Evolutionary conservation across 352 stramenopile genomes (phyloP).

Genomic region (Phytophthora constricta): DNA sequence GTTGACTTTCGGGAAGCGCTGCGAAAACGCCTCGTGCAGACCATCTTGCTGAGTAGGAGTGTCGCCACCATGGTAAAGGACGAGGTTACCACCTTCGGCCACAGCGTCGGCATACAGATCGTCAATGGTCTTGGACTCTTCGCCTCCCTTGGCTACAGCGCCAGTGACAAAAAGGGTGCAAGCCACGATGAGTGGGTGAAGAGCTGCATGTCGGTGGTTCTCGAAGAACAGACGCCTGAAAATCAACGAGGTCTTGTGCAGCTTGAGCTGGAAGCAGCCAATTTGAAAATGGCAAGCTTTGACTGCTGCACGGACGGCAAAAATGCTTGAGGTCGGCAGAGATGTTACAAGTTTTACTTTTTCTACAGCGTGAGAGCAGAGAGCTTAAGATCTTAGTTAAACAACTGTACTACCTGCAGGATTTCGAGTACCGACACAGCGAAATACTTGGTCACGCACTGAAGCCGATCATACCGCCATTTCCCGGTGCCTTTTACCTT

Average conservation of each 20-base stretch:
- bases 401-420: too few relatives aligned
- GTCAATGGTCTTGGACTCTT: conserved; percentile 50
- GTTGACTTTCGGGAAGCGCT: conserved; percentile 55
- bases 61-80: conserved; percentile 47
- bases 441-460: background rate
- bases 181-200: conserved; percentile 12
- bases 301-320: background rate
- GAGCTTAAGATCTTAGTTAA: too few relatives aligned
- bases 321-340: background rate
- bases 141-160: conserved; percentile 11
- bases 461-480: background rate
- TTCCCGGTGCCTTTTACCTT: background rate
- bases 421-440: background rate
- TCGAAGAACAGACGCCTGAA: too few relatives aligned
- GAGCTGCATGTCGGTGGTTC: conserved; percentile 9
- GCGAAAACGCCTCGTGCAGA: conserved; percentile 20
- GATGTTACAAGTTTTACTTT: too few relatives aligned
- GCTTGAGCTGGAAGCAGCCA: conserved; percentile 5
- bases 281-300: conserved; percentile 6
- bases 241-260: too few relatives aligned
- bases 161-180: conserved; percentile 1
- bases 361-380: too few relatives aligned
- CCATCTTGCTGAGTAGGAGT: conserved; percentile 31
- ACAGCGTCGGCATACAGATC: conserved; percentile 52
- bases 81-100: conserved; percentile 52